Evolutionary conservation across 2,329 filamentous ascomycete species (phyloP), one percentile per base, ranked within the genome.

Genomic region (Ceratocystis smalleyi): DNA sequence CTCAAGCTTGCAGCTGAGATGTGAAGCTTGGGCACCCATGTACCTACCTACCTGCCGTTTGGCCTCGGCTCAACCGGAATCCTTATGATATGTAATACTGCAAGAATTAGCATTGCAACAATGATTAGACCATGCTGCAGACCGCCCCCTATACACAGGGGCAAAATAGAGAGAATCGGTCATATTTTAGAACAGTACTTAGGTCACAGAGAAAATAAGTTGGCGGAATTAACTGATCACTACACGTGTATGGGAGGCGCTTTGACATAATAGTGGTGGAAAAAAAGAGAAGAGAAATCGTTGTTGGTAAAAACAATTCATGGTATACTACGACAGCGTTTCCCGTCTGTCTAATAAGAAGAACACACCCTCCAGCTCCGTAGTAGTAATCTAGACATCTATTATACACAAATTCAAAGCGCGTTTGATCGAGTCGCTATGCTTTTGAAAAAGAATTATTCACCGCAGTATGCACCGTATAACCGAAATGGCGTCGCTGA

Each of bases 1-100:
- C 40, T 64, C 27, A 59, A 62, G 51, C 59, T 66, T 7, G 65
- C 62, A 40, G 51, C 43, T 22, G 51, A 51, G 8, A 67, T 68
- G 65, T 65, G 43, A 27, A 49, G n/a, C n/a, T 49, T 40, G 47
- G 47, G 47, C 47, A 49, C n/a, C 24, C 4, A 3, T 3, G 47
- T 19, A 49, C n/a, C 24, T 27, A 3, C 24, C 51, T 55, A 24
- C 4, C 24, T 40, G 30, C 4, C n/a, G n/a, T n/a, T n/a, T 55
- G 22, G 71, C 69, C 61, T 63, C 78, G 59, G 72, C 51, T 32
- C 22, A 55, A n/a, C 22, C 51, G 12, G 27, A 55, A n/a, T 22
- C 22, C 17, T 30, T 27, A 30, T 55, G 22, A 55, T 55, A 32
- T 55, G 27, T 55, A 55, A 55, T 55, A 55, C 35, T 55, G 51